Conservation (phyloP, 306 rosid genomes). For the Rubus parviflorus region DNA sequence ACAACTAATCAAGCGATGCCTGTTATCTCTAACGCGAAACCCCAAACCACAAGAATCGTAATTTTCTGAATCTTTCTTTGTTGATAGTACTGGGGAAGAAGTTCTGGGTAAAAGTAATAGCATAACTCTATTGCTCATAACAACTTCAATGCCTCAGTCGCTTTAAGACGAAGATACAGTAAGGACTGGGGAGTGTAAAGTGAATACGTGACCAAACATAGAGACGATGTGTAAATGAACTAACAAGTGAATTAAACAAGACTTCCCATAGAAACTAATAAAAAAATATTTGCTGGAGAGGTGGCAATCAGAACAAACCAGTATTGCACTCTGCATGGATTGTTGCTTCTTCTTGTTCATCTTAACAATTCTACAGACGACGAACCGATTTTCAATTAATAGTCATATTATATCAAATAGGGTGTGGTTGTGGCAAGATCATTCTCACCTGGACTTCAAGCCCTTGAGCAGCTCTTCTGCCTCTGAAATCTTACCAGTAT, state of each 20-base stretch:
- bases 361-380: conserved; percentile 45
- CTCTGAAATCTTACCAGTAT: conserved; percentile 47
- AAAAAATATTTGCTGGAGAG: neutral
- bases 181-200: neutral
- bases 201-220: neutral
- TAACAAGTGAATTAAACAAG: neutral
- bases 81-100: neutral
- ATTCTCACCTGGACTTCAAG: conserved; percentile 59
- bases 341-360: conserved; percentile 63
- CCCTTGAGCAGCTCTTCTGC: conserved; percentile 69
- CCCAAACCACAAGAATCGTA: neutral
- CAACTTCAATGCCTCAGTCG: neutral
- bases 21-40: neutral
- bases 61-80: neutral
- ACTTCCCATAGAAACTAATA: neutral
- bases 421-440: conserved; percentile 18
- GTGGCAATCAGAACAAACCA: conserved; percentile 46
- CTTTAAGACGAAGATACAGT: neutral
- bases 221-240: neutral
- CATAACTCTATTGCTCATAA: neutral
- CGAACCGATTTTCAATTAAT: neutral
- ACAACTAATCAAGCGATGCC: neutral
- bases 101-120: neutral
- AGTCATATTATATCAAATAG: neutral
- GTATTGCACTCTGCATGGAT: conserved; percentile 53